Conservation (phyloP, 169 alveolate species). For the Eimeria sp. region DNA sequence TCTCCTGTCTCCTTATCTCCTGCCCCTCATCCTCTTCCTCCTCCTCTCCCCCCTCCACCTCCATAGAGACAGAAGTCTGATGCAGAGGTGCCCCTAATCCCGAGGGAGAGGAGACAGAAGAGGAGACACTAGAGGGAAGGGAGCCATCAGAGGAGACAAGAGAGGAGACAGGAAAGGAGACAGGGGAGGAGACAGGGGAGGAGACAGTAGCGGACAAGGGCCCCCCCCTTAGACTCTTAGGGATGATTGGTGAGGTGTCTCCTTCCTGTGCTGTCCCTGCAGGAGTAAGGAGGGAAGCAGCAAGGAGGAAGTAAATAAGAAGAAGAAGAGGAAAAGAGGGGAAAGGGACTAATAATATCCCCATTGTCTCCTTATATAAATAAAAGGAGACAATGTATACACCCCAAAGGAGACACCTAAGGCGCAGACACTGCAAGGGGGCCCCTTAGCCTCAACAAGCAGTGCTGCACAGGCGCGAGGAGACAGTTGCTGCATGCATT, state of each 20-base stretch:
- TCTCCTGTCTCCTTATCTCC: neutral
- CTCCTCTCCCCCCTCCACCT: neutral
- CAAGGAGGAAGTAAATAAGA: neutral
- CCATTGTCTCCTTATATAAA: neutral
- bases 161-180: neutral
- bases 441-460: neutral
- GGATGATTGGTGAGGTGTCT: neutral
- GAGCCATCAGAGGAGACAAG: neutral
- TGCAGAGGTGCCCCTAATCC: neutral
- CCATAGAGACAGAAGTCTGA: neutral
- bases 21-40: no score
- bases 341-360: neutral
- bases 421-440: neutral
- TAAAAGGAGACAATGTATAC: neutral
- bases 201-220: neutral
- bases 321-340: neutral
- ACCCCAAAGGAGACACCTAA: neutral
- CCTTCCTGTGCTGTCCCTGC: neutral
- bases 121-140: neutral
- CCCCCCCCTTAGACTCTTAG: neutral
- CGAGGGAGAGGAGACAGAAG: neutral
- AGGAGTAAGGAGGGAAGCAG: neutral
- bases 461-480: neutral
- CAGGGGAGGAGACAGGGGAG: neutral
- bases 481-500: neutral